Evolutionary conservation across 1,284 basidiomycete genomes (phyloP), one percentile per base, ranked within the genome.

Genomic region (Boletellus sp.): DNA sequence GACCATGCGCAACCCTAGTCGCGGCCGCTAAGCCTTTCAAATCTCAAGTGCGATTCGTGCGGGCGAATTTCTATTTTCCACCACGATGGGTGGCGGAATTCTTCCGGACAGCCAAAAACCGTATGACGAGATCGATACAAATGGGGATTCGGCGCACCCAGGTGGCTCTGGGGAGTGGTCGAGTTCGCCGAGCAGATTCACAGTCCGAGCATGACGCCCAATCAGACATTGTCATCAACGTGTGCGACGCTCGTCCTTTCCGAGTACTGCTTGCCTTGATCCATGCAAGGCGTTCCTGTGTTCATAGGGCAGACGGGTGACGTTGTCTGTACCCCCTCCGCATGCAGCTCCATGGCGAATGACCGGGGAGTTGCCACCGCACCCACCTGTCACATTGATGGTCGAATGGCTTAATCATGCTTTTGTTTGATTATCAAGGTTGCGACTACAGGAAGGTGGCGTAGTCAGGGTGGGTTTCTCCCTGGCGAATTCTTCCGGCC

Each of bases 211-310:
- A 43, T 51, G 44, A 46, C 49, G 45, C 51, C 53, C 55, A 53
- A 59, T 62, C 45, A 53, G 50, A 51, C 56, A 22, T 18, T 56
- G 41, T 49, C 52, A 65, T 62, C 51, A 57, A 66, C 61, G 61
- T 64, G 63, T 62, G 50, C 48, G 60, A 62, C 62, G 55, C 61
- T 59, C 54, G 50, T 51, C 43, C 38, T 51, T 60, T 53, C 44
- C n/a, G 52, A 54, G 51, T 44, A 46, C 40, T 50, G 59, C 61
- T 53, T 44, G 46, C 44, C 41, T 59, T 65, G 52, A 59, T 64
- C 44, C 52, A 64, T 66, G 54, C 55, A 60, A 66, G 63, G 48
- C 49, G 60, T 66, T 65, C 59, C 63, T 63, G 52, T 53, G 48
- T 41, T 47, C 50, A 54, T 53, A 49, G 47, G 52, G 43, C 42